phyloP scores from a whole-genome alignment of 331 rosid species.

The Prunus yedoensis region DNA sequence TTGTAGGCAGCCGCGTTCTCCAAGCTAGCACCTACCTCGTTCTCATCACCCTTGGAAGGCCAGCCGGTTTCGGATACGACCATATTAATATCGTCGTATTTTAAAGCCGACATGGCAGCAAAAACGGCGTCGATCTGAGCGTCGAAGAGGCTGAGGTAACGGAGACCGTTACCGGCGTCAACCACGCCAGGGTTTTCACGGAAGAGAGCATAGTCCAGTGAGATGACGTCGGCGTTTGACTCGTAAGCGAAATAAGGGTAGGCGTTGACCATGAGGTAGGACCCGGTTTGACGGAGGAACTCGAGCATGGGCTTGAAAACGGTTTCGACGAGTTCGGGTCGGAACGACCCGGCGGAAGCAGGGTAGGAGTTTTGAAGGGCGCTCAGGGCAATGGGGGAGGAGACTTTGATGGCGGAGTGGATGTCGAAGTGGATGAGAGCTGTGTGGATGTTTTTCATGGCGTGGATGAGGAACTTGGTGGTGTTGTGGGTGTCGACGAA shows the following conservation, averaged over 20 bases:
- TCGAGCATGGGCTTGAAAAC: conserved; percentile 75
- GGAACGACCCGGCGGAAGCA: conserved; percentile 82
- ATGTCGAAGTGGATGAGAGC: conserved; percentile 62
- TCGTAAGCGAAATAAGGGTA: conserved; percentile 96
- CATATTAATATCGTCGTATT: conserved; percentile 63
- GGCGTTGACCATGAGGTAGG: conserved; percentile 84
- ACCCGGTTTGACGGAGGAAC: conserved; percentile 77
- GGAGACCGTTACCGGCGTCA: conserved; percentile 76
- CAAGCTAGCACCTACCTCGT: conserved; percentile 71
- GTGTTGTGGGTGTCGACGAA: conserved; percentile 73
- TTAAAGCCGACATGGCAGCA: conserved; percentile 62
- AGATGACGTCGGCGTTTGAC: conserved; percentile 81
- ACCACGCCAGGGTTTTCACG: conserved; percentile 72
- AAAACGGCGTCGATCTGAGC: conserved; percentile 98
- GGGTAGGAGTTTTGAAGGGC: conserved; percentile 89
- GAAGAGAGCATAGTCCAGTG: conserved; percentile 80
- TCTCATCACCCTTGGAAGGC: conserved; percentile 82
- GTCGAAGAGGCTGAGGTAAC: conserved; percentile 74
- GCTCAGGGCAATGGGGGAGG: conserved; percentile 85
- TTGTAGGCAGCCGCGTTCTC: conserved; percentile 89
- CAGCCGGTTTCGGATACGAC: conserved; percentile 89
- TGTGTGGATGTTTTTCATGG: conserved; percentile 79
- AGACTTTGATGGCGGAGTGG: conserved; percentile 58
- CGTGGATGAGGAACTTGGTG: conserved; percentile 73
- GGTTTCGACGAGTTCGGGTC: conserved; percentile 61